phyloP scores from a whole-genome alignment of 2,329 filamentous ascomycete species.

The Emergomyces pasteurianus region DNA sequence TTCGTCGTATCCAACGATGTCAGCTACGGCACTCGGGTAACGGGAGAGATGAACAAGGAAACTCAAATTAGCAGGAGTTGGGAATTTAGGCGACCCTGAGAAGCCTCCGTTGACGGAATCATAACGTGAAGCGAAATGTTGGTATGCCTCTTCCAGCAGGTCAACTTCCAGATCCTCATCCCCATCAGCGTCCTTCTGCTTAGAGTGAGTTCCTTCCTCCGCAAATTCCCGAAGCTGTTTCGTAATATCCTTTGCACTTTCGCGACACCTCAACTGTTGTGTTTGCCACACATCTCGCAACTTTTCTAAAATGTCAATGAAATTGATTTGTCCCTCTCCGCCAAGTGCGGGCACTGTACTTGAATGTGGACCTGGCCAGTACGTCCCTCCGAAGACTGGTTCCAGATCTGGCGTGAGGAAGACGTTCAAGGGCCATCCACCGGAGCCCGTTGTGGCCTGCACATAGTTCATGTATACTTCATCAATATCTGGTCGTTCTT shows the following conservation, averaged over 20 bases:
- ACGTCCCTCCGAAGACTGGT: slow-evolving; percentile 91
- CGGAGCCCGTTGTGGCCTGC: slow-evolving; percentile 77
- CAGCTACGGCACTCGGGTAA: slow-evolving; percentile 60
- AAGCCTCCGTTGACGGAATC: slow-evolving; percentile 74
- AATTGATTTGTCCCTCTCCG: slow-evolving; percentile 54
- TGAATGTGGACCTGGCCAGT: slow-evolving; percentile 75
- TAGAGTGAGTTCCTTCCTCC: slow-evolving; percentile 60
- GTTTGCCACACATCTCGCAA: slow-evolving; percentile 64
- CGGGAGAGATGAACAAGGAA: slow-evolving; percentile 66
- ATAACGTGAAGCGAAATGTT: slow-evolving; percentile 68
- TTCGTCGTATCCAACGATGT: slow-evolving; percentile 78
- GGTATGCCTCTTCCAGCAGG: slow-evolving; percentile 78
- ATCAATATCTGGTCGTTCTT: slow-evolving; percentile 88
- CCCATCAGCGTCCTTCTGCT: slow-evolving; percentile 30
- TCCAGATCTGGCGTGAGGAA: slow-evolving; percentile 89
- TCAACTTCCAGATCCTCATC: slow-evolving; percentile 75
- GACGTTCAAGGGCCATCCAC: slow-evolving; percentile 93
- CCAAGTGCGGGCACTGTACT: slow-evolving; percentile 28
- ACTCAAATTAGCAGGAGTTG: slow-evolving; percentile 71
- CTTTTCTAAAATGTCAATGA: slow-evolving; percentile 72
- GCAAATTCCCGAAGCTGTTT: slow-evolving; percentile 75
- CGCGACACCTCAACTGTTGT: slow-evolving; percentile 69
- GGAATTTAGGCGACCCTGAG: slow-evolving; percentile 69
- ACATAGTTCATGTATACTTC: slow-evolving; percentile 98
- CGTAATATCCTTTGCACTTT: slow-evolving; percentile 73